Conservation (phyloP, 257 asterid genomes). For the Leptodermis oblonga region DNA sequence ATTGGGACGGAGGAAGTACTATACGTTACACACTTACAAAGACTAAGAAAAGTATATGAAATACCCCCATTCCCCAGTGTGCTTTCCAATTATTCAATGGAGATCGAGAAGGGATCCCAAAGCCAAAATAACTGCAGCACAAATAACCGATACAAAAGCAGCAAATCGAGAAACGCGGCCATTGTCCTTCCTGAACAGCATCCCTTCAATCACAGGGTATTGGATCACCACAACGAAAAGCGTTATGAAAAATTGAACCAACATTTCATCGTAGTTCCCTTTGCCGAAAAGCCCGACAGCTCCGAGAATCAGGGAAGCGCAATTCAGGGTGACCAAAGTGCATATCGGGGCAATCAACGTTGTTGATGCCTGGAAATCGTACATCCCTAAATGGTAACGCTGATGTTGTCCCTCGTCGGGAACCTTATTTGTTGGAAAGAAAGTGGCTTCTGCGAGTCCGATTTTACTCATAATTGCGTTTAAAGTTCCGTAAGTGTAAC, state of each 20-base stretch:
- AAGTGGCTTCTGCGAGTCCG: conserved; percentile 44
- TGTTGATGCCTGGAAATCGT: conserved; percentile 47
- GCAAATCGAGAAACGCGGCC: background rate
- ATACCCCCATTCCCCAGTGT: too few relatives aligned
- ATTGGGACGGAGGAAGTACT: too few relatives aligned
- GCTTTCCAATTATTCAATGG: background rate
- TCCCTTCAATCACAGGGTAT: conserved; percentile 56
- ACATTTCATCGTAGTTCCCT: conserved; percentile 22
- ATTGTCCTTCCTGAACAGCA: conserved; percentile 40
- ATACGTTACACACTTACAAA: too few relatives aligned
- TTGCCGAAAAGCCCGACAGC: conserved; percentile 11
- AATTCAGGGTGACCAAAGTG: conserved; percentile 37
- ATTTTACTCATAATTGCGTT: conserved; percentile 31
- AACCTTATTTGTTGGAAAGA: conserved; percentile 54
- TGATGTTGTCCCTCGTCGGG: conserved; percentile 36
- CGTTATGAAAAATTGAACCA: conserved; percentile 35
- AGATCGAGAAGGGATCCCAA: background rate
- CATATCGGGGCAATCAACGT: conserved; percentile 44
- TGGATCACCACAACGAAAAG: conserved; percentile 36
- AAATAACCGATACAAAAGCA: background rate
- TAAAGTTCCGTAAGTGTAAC: conserved; percentile 36
- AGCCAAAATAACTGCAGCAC: background rate
- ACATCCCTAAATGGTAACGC: conserved; percentile 34
- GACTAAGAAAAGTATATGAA: too few relatives aligned
- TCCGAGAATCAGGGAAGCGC: conserved; percentile 36